phyloP scores from a whole-genome alignment of 1,139 yeast species.

The Taiozyma sp. region DNA sequence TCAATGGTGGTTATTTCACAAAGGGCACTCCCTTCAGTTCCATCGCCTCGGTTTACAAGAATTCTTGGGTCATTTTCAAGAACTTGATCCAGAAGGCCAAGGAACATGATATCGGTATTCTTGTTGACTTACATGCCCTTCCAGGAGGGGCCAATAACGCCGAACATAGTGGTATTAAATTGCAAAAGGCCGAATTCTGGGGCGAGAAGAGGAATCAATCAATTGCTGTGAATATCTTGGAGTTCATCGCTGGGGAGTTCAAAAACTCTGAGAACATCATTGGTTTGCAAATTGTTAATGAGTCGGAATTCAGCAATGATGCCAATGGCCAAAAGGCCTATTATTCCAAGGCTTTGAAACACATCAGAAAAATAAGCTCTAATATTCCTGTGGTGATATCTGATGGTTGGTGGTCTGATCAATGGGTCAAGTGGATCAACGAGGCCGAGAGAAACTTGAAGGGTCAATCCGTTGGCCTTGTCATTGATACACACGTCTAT shows the following conservation, averaged over 20 bases:
- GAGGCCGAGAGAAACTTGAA: slow-evolving; percentile 33
- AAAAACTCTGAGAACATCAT: slow-evolving; percentile 56
- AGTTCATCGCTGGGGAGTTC: slow-evolving; percentile 60
- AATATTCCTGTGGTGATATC: slow-evolving; percentile 72
- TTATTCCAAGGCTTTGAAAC: slow-evolving; percentile 61
- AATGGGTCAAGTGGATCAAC: slow-evolving; percentile 68
- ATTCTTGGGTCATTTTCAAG: slow-evolving; percentile 61
- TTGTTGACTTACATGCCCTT: slow-evolving; percentile 82
- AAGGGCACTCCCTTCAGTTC: slow-evolving; percentile 56
- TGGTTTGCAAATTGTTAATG: slow-evolving; percentile 84
- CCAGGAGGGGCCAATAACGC: slow-evolving; percentile 92
- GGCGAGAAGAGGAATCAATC: slow-evolving; percentile 37
- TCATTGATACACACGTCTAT: slow-evolving; percentile 82
- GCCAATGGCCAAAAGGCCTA: slow-evolving; percentile 51
- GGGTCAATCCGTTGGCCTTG: slow-evolving; percentile 45
- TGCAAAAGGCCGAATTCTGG: slow-evolving; percentile 64
- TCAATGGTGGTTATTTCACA: slow-evolving; percentile 56
- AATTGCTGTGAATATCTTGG: slow-evolving; percentile 45
- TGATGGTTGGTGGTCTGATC: slow-evolving; percentile 91
- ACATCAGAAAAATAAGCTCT: slow-evolving; percentile 50
- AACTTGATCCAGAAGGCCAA: slow-evolving; percentile 25
- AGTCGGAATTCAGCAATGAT: slow-evolving; percentile 57
- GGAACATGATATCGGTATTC: slow-evolving; percentile 53
- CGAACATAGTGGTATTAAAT: slow-evolving; percentile 72
- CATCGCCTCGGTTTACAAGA: slow-evolving; percentile 49